Conservation (phyloP, 169 alveolate species). For the Plasmodium malariae region DNA sequence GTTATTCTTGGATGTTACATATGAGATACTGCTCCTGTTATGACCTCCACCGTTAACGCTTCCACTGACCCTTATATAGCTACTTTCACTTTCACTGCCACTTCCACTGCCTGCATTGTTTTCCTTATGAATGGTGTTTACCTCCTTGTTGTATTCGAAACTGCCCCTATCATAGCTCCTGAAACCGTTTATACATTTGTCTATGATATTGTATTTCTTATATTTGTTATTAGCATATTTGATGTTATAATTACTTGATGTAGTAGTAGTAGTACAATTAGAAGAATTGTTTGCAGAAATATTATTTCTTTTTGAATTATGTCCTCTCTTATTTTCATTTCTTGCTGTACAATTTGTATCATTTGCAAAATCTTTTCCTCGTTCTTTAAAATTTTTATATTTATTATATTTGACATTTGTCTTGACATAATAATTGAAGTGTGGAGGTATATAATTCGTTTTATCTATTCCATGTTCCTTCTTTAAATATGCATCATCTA, state of each 20-base stretch:
- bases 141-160: background rate
- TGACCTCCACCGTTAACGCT: background rate
- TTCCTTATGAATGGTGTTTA: background rate
- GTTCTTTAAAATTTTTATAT: constrained; percentile 6
- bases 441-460: background rate
- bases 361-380: background rate
- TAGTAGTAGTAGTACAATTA: constrained; percentile 12
- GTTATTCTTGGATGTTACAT: background rate
- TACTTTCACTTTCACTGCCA: no score
- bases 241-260: constrained; percentile 11
- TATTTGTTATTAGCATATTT: constrained; percentile 15
- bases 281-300: background rate
- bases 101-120: background rate
- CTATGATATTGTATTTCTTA: constrained; percentile 9
- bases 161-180: background rate
- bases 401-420: background rate
- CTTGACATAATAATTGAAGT: background rate
- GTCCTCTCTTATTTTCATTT: background rate
- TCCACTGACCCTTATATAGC: no score
- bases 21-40: background rate
- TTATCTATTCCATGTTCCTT: background rate
- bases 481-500: background rate
- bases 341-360: background rate
- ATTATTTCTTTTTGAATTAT: background rate
- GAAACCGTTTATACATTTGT: background rate